phyloP scores from a whole-genome alignment of 2,329 filamentous ascomycete species.

The Aspergillus sp. region DNA sequence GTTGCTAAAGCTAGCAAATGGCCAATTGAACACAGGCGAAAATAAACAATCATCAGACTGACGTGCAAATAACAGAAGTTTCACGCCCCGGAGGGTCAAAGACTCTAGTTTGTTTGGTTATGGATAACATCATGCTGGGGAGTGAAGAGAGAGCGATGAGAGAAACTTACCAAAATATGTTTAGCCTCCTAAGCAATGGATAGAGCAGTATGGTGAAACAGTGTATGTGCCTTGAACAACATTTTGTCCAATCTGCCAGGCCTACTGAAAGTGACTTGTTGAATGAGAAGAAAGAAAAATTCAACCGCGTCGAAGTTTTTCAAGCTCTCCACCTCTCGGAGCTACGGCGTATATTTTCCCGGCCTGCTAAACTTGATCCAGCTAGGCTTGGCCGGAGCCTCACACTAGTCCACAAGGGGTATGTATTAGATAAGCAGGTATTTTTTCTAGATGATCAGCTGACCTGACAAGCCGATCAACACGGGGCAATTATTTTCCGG shows the following conservation, averaged over 20 bases:
- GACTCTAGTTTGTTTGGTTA: conserved; percentile 89
- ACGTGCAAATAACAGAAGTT: conserved; percentile 73
- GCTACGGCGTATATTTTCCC: conserved; percentile 15
- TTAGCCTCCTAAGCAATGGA: not conserved
- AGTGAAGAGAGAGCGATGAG: conserved; percentile 3
- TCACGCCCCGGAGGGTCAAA: conserved; percentile 78
- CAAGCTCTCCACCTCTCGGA: conserved; percentile 23
- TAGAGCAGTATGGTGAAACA: not conserved
- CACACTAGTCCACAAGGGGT: not conserved
- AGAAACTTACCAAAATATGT: conserved; percentile 22
- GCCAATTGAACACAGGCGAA: conserved; percentile 8
- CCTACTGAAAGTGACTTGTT: too few species aligned
- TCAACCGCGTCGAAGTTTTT: conserved; percentile 22
- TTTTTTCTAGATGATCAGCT: not conserved
- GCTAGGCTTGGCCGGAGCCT: not conserved
- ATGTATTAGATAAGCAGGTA: not conserved
- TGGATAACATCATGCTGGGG: conserved; percentile 62
- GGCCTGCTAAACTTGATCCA: conserved; percentile 12
- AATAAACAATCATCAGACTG: conserved; percentile 62
- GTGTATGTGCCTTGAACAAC: not conserved
- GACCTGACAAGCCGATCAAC: not conserved
- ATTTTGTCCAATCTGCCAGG: not conserved
- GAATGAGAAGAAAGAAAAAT: conserved; percentile 4
- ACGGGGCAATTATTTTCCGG: conserved; percentile 1
- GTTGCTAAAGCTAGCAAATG: conserved; percentile 6